Evolutionary conservation across 768 basidiomycete species (phyloP), one percentile per base, ranked within the genome.

Genomic region (Russula sp.): DNA sequence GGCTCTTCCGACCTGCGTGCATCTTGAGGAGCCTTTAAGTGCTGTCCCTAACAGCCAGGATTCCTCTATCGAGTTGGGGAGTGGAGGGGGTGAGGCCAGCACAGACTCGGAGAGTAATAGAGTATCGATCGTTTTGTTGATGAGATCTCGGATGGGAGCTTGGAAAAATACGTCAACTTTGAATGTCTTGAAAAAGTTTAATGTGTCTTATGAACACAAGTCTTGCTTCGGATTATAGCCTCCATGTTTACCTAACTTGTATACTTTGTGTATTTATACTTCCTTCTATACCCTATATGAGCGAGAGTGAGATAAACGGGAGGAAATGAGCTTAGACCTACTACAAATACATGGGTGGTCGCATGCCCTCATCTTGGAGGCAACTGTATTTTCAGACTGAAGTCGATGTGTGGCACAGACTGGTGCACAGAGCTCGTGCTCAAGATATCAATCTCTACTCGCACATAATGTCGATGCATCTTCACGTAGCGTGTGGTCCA

Each of bases 371-470:
- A 48, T 11, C 46, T 48, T 11, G 46, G 46, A 13, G n/a, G 10
- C n/a, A 48, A 1, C n/a, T 48, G 46, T 11, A 48, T 48, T 18
- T 48, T 48, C 71, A 99, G 80, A 71, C 94, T 97, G 75, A 95
- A 99, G 74, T 48, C 46, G 10, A 48, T 48, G 46, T 48, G 46
- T 22, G 85, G 92, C 28, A 92, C 92, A 1, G 90, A 92, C 75
- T 98, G 92, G 69, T 95, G 94, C 28, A 94, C 90, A 10, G 80
- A 83, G 65, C 92, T 94, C 48, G 93, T 94, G 77, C 94, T 90
- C 75, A 97, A 71, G 71, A 98, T 95, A 74, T 99, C 97, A 70
- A 99, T 88, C 72, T 94, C 95, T 48, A 24, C 46, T 24, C 46
- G 46, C 46, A 48, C n/a, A 22, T 22, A 13, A 48, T 48, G 46